Base-by-base conservation (phyloP, 169 alveolate genomes). In the Plasmodium gaboni region DNA sequence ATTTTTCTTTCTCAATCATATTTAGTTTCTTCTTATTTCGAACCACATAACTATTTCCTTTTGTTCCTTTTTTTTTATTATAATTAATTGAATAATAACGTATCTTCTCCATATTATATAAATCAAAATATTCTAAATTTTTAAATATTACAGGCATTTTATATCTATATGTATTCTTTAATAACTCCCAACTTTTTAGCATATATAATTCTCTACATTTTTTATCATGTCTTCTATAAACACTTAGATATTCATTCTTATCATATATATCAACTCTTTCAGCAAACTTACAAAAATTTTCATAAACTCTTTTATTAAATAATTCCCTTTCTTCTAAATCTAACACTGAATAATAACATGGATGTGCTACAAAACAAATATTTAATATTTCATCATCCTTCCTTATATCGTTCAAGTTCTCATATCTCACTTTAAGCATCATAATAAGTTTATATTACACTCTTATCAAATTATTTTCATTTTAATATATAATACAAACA, bases 91-190 rank as follows among this genome's bases (percentile, higher is more conserved):
- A 13, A 19, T 48, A 64, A 51, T 65, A 78, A 78, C 53, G 17
- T 48, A 78, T 78, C 13, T 44, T 24, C 22, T 64, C 76, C 7
- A 42, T n/a, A 5, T 78, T 13, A 57, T 26, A 59, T 70, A 78
- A 78, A 28, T 63, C 42, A 65, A 78, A 78, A n/a, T 64, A 32
- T 17, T 65, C 1, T 4, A 78, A 7, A 65, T 78, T 78, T 44
- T 78, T 74, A 78, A 32, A 78, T 17, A 78, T 65, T 32, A 78
- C 38, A 32, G 89, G 89, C 5, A 78, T 78, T 13, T 64, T 78
- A 42, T 9, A 78, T 78, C 67, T 78, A 51, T 78, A 78, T 44
- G 78, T 78, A n/a, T 78, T 50, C 5, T 78, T 78, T 50, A 78
- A 17, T 19, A 78, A 6, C 19, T 78, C 89, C 42, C 78, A 78